Evolutionary conservation across 257 asterid genomes (phyloP).

Genomic region (Fraxinus americana): DNA sequence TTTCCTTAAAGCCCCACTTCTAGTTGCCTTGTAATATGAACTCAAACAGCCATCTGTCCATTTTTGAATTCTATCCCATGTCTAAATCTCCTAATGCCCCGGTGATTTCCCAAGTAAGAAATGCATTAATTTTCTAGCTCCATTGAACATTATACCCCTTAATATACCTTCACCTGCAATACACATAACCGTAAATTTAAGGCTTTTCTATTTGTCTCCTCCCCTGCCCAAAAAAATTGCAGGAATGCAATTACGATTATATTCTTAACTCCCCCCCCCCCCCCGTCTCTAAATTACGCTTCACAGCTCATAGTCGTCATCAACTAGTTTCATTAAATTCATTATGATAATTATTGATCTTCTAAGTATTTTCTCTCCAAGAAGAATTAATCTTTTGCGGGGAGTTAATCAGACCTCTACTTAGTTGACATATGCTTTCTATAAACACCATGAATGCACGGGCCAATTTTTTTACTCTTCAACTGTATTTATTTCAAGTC

Average conservation of each 20-base stretch:
- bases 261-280: neutral
- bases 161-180: constrained; percentile 16
- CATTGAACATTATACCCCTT: neutral
- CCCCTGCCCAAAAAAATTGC: neutral
- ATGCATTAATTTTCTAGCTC: constrained; percentile 11
- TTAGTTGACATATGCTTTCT: constrained; percentile 20
- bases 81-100: constrained; percentile 5
- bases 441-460: constrained; percentile 2
- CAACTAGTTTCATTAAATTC: constrained; percentile 12
- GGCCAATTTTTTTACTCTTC: constrained; percentile 4
- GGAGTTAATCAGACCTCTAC: constrained; percentile 4
- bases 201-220: constrained; percentile 11
- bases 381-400: neutral
- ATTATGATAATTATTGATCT: constrained; percentile 13
- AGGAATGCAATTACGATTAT: constrained; percentile 11
- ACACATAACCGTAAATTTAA: neutral
- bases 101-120: neutral
- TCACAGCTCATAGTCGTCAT: neutral
- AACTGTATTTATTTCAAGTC: constrained; percentile 5
- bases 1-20: neutral
- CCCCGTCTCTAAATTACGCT: neutral
- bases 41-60: neutral
- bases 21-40: neutral
- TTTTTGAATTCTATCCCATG: constrained; percentile 9
- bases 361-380: neutral